Conservation (phyloP, 345 rosid species). For the Hibiscus trionum region DNA sequence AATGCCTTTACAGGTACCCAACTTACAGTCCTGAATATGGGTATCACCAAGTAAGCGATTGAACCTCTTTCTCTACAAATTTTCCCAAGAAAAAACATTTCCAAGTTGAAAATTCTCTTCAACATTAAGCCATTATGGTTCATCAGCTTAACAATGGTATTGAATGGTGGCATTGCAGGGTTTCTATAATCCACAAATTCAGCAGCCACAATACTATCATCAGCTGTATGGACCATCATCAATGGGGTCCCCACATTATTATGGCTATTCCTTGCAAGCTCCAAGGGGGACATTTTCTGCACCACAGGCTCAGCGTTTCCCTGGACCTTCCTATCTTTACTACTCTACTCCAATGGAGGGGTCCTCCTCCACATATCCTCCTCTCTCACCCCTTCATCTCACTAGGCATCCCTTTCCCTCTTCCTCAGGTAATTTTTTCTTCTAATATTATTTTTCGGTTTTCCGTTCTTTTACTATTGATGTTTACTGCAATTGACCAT, state of each 20-base stretch:
- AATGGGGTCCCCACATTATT: constrained; percentile 46
- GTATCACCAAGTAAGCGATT: constrained; percentile 56
- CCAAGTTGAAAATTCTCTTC: neutral
- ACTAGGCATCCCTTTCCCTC: constrained; percentile 32
- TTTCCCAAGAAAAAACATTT: neutral
- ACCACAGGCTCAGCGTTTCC: constrained; percentile 31
- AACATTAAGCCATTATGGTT: neutral
- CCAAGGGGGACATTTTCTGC: constrained; percentile 41
- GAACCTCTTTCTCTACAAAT: constrained; percentile 2
- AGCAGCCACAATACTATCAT: constrained; percentile 58
- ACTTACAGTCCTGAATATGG: constrained; percentile 65
- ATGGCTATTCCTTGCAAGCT: constrained; percentile 60
- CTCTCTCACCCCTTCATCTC: constrained; percentile 26
- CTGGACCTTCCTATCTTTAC: constrained; percentile 38
- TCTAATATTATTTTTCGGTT: neutral
- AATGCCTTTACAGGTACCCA: constrained; percentile 47
- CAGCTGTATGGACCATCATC: constrained; percentile 46
- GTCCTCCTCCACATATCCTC: constrained; percentile 35
- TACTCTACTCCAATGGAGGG: constrained; percentile 43
- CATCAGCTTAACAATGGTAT: neutral
- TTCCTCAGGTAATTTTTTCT: constrained; percentile 33
- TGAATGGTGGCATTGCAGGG: constrained; percentile 32
- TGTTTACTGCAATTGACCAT: neutral
- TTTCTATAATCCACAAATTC: constrained; percentile 56
- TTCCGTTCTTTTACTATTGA: neutral